phyloP scores from a whole-genome alignment of 768 basidiomycete species.

The Pulveroboletus sp. region DNA sequence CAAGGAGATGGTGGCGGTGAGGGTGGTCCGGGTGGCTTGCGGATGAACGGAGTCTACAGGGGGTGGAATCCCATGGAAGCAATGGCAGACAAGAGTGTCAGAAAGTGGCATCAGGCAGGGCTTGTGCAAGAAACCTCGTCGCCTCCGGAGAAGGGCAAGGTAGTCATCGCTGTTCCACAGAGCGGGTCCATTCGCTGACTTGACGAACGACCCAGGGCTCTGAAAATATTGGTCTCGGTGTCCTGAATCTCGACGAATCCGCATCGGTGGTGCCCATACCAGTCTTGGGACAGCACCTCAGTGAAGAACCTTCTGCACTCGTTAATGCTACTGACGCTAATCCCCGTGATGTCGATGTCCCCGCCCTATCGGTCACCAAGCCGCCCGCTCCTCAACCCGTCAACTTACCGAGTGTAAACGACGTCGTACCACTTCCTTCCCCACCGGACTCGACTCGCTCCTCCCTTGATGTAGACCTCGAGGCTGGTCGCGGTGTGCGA shows the following conservation, averaged over 20 bases:
- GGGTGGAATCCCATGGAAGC: constrained; percentile 94
- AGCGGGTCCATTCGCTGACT: constrained; percentile 14
- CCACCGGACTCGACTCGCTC: constrained; percentile 41
- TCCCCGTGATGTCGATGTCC: constrained; percentile 37
- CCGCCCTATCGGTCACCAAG: constrained; percentile 62
- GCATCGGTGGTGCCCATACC: constrained; percentile 62
- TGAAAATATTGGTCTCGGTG: constrained; percentile 44
- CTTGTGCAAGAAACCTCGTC: constrained; percentile 50
- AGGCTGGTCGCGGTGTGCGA: constrained; percentile 41
- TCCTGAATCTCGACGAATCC: constrained; percentile 39
- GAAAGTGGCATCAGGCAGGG: constrained; percentile 82
- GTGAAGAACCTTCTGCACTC: constrained; percentile 19
- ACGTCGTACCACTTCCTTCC: constrained; percentile 47
- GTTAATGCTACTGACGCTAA: constrained; percentile 22
- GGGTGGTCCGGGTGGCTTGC: constrained; percentile 63
- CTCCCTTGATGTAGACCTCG: constrained; percentile 35
- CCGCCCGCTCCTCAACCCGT: constrained; percentile 70
- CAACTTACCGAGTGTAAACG: constrained; percentile 59
- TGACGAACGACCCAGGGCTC: constrained; percentile 31
- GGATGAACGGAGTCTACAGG: constrained; percentile 79
- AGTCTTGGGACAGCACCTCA: constrained; percentile 40
- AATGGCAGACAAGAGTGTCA: constrained; percentile 85
- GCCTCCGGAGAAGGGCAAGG: constrained; percentile 46
- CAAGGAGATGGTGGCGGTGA: constrained; percentile 78
- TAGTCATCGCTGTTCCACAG: constrained; percentile 24